phyloP scores from a whole-genome alignment of 495 filamentous ascomycete genomes.

The Evernia prunastri region DNA sequence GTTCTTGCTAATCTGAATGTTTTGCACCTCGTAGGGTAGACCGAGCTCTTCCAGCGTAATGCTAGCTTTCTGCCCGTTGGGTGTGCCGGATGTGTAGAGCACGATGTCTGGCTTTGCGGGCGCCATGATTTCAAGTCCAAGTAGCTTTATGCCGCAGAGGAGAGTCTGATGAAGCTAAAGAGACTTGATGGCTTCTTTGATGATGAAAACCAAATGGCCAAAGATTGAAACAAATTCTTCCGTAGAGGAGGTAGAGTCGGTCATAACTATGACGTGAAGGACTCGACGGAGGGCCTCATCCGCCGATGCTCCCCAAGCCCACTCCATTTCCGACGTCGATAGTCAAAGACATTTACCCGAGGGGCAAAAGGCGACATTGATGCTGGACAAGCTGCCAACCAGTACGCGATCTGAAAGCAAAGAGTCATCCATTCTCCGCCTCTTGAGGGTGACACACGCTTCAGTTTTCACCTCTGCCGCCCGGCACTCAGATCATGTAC shows the following conservation, averaged over 20 bases:
- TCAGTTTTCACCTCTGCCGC: constrained; percentile 2
- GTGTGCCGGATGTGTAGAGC: constrained; percentile 36
- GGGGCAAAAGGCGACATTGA: neutral
- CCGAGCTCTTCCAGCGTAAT: constrained; percentile 79
- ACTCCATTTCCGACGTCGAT: neutral
- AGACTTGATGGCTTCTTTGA: neutral
- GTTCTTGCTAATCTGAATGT: constrained; percentile 58
- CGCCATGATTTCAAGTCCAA: neutral
- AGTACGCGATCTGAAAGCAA: neutral
- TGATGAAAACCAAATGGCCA: neutral
- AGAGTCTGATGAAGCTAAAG: neutral
- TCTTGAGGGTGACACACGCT: no score
- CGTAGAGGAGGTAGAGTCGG: neutral
- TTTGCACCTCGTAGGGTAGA: constrained; percentile 54
- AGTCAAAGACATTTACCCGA: neutral
- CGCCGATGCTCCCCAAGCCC: neutral
- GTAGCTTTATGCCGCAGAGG: neutral
- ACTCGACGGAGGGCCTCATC: neutral
- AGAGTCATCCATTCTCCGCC: neutral
- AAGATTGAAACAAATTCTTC: neutral
- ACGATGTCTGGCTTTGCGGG: constrained; percentile 30
- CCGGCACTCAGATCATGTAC: neutral
- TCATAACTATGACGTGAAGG: neutral
- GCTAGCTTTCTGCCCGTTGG: constrained; percentile 56
- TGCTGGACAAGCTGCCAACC: neutral